A percentile compares a stretch with the other conserved stretches of the same genome.
Evolutionary conservation across 1,284 basidiomycete species (phyloP).

Genomic region (Violaceomyces palustris): DNA sequence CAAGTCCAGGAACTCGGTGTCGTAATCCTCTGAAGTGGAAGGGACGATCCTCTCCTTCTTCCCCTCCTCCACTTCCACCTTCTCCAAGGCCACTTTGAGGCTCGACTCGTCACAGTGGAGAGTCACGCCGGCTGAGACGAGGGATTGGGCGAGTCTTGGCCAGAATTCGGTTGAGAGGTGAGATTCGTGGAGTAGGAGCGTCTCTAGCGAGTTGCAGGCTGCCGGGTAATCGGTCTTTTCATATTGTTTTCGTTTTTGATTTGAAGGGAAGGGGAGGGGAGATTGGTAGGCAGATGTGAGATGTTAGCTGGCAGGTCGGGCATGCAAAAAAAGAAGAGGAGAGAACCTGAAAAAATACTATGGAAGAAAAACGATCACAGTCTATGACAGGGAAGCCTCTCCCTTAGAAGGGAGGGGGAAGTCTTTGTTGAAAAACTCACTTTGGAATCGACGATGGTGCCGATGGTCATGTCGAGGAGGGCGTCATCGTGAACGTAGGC

Average conservation of each 20-base stretch:
- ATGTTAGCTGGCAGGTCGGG: too few species aligned
- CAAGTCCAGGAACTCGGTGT: constrained; percentile 68
- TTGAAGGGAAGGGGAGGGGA: too few species aligned
- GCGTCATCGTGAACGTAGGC: constrained; percentile 84
- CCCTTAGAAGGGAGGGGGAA: background rate
- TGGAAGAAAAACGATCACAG: too few species aligned
- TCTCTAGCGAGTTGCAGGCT: constrained; percentile 92
- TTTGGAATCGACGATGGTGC: constrained; percentile 85
- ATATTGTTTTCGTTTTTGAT: too few species aligned
- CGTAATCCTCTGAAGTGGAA: constrained; percentile 62
- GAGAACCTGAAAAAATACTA: background rate
- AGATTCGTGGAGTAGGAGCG: constrained; percentile 74
- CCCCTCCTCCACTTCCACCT: background rate
- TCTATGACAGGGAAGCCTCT: too few species aligned
- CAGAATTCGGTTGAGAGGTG: constrained; percentile 58
- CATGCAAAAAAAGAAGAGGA: background rate
- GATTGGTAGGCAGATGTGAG: too few species aligned
- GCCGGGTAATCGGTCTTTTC: constrained; percentile 95
- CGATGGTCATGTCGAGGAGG: constrained; percentile 68
- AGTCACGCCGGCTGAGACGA: constrained; percentile 66
- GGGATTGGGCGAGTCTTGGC: constrained; percentile 70
- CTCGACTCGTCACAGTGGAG: constrained; percentile 69
- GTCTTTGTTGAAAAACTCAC: constrained; percentile 58
- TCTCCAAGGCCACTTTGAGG: background rate
- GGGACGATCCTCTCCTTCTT: constrained; percentile 7